phyloP scores from a whole-genome alignment of 176 grass and related monocot species.

The Carex littledalei region DNA sequence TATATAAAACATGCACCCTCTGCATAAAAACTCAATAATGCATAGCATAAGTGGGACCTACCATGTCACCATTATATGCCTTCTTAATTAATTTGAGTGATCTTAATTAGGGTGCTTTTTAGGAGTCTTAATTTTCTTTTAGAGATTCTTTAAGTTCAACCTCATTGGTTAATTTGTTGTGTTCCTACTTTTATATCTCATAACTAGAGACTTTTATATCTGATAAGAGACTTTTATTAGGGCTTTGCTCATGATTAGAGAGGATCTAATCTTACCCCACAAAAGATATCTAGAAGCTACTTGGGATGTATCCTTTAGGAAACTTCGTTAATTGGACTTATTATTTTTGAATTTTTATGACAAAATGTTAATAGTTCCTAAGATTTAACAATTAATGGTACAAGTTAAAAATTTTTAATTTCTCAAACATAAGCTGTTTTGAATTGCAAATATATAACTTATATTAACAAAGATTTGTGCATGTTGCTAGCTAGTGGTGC shows the following conservation, averaged over 20 bases:
- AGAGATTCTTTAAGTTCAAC: constrained; percentile 22
- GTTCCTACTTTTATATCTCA: not conserved
- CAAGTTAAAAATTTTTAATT: no score
- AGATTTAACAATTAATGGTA: no score
- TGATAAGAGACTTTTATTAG: not conserved
- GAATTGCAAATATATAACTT: not conserved
- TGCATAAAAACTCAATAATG: not conserved
- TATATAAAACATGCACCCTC: not conserved
- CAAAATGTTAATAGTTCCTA: no score
- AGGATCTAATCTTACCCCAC: constrained; percentile 20
- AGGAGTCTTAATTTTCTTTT: not conserved
- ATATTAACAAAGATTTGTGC: no score
- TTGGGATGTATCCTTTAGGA: not conserved
- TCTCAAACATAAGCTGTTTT: not conserved
- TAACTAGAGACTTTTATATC: constrained; percentile 3
- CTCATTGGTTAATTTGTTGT: constrained; percentile 25
- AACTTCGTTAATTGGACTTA: not conserved
- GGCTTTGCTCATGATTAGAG: constrained; percentile 28
- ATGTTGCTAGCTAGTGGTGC: no score
- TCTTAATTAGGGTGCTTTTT: not conserved
- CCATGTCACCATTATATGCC: not conserved
- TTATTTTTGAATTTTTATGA: not conserved
- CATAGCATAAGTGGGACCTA: not conserved
- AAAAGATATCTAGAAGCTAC: not conserved
- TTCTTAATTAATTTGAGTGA: not conserved